Percentiles rank a stretch among this genome's conserved stretches.
Evolutionary conservation across 2,329 filamentous ascomycete species (phyloP).

Genomic region (Pseudocercospora macadamiae): DNA sequence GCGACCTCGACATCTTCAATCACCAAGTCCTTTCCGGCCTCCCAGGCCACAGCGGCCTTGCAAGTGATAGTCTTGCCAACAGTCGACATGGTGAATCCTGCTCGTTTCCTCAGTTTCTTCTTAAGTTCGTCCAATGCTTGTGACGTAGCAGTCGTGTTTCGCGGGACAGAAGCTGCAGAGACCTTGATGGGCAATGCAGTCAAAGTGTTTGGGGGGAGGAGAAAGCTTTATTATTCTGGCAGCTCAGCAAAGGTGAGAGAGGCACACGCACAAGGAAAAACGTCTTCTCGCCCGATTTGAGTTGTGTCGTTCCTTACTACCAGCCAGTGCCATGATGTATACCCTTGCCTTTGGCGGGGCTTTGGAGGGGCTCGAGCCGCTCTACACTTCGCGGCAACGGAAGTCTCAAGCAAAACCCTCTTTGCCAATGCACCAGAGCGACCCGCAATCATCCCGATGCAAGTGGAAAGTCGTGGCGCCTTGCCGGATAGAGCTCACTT

Average conservation of each 20-base stretch:
- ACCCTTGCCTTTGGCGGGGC: not conserved
- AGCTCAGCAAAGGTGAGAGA: constrained; percentile 3
- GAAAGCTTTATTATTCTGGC: not conserved
- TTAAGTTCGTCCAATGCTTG: not conserved
- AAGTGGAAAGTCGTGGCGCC: constrained; percentile 3
- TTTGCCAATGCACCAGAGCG: too few species aligned
- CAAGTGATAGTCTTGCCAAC: constrained; percentile 86
- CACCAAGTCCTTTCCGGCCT: constrained; percentile 83
- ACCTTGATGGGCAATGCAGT: constrained; percentile 6
- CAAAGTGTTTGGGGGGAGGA: not conserved
- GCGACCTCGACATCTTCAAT: constrained; percentile 92
- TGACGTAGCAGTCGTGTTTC: constrained; percentile 1
- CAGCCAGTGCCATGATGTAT: constrained; percentile 2
- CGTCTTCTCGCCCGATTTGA: constrained; percentile 15
- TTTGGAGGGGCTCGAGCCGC: constrained; percentile 6
- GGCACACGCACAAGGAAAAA: constrained; percentile 4
- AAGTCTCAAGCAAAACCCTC: too few species aligned
- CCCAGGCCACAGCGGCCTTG: constrained; percentile 91
- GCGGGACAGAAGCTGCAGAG: constrained; percentile 1
- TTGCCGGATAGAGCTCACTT: constrained; percentile 11
- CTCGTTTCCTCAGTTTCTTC: not conserved
- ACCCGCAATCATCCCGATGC: constrained; percentile 17
- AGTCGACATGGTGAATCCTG: constrained; percentile 52
- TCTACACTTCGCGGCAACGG: too few species aligned
- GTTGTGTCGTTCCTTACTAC: constrained; percentile 12